Evolutionary conservation across 192 early-diverging fungal species (phyloP).

Genomic region (Entomortierella lignicola): DNA sequence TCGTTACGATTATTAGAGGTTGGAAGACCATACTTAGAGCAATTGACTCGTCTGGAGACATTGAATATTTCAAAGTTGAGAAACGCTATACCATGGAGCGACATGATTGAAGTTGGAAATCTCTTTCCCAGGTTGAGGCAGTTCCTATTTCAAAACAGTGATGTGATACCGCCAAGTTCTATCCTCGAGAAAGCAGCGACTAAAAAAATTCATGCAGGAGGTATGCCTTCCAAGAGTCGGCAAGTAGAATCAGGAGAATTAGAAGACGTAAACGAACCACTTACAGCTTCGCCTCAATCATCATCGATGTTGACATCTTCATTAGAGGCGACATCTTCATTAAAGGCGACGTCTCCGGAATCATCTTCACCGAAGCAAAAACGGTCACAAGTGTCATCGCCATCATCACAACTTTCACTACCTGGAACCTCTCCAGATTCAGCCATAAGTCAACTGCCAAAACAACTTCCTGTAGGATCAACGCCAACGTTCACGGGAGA

Average conservation of each 20-base stretch:
- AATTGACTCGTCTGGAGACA: constrained; percentile 12
- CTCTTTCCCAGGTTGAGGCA: constrained; percentile 33
- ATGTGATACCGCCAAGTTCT: constrained; percentile 34
- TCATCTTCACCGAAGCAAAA: constrained; percentile 1
- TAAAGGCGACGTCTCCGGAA: background rate
- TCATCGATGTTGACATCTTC: background rate
- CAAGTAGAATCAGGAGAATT: constrained; percentile 12
- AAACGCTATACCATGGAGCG: constrained; percentile 25
- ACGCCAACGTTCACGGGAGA: too few species aligned
- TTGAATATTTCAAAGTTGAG: constrained; percentile 21
- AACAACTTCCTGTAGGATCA: too few species aligned
- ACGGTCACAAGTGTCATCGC: constrained; percentile 1
- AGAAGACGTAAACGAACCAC: too few species aligned
- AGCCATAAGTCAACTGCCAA: background rate
- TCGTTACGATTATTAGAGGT: constrained; percentile 20
- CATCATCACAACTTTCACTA: background rate
- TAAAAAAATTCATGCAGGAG: background rate
- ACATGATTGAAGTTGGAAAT: constrained; percentile 34
- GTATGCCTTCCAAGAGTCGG: background rate
- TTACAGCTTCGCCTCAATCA: too few species aligned
- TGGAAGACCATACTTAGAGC: constrained; percentile 1
- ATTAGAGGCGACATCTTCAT: background rate
- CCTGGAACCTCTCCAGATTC: background rate
- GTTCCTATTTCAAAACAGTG: constrained; percentile 26
- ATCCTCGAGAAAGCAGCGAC: background rate